phyloP scores from a whole-genome alignment of 1,284 basidiomycete genomes.

The Trichosporon coremiiforme region DNA sequence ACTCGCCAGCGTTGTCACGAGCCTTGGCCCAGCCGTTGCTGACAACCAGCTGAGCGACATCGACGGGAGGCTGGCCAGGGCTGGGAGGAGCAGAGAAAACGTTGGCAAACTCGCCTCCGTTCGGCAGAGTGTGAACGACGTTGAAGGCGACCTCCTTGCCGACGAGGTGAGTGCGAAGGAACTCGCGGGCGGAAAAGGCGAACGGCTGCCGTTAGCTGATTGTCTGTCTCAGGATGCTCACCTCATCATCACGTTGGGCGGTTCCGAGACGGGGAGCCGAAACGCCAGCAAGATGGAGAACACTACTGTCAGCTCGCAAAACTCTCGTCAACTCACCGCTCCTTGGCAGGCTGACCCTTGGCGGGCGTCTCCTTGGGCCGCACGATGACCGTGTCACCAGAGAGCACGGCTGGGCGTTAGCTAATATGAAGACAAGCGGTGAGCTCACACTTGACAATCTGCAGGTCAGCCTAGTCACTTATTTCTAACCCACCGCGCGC shows the following conservation, averaged over 20 bases:
- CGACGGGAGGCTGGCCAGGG: slow-evolving; percentile 59
- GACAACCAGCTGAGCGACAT: slow-evolving; percentile 77
- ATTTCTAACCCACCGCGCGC: background rate
- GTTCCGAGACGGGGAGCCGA: slow-evolving; percentile 78
- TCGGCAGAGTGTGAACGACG: slow-evolving; percentile 50
- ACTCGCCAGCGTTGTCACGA: slow-evolving; percentile 76
- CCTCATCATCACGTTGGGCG: slow-evolving; percentile 81
- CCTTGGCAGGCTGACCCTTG: slow-evolving; percentile 81
- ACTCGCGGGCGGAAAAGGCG: slow-evolving; percentile 92
- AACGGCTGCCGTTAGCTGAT: slow-evolving; percentile 63
- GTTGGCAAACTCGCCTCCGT: slow-evolving; percentile 54
- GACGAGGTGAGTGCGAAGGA: slow-evolving; percentile 77
- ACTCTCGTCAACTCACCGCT: slow-evolving; percentile 64
- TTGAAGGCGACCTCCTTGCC: slow-evolving; percentile 71
- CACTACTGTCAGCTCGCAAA: slow-evolving; percentile 58
- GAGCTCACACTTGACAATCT: slow-evolving; percentile 55
- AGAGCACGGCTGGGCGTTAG: slow-evolving; percentile 69
- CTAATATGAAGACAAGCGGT: background rate
- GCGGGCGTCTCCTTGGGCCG: slow-evolving; percentile 69
- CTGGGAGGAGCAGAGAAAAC: slow-evolving; percentile 52
- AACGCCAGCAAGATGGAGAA: slow-evolving; percentile 83
- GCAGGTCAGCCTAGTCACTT: slow-evolving; percentile 23
- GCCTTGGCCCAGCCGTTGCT: slow-evolving; percentile 87
- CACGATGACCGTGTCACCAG: slow-evolving; percentile 82
- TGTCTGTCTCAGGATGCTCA: slow-evolving; percentile 45